phyloP scores from a whole-genome alignment of 306 rosid species.

The Hippophae gyantsensis region DNA sequence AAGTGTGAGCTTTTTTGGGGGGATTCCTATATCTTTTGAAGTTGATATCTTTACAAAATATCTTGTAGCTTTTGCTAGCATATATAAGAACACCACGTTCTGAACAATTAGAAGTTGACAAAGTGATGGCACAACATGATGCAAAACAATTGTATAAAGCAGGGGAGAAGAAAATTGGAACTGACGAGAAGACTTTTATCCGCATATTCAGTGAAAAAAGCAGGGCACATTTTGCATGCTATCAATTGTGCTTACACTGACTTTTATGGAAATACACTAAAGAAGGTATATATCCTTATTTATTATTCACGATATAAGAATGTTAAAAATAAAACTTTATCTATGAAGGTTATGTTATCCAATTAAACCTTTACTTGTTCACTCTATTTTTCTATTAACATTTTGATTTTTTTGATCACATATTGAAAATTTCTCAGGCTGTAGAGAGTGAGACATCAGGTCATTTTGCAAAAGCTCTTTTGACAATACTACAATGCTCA shows the following conservation, averaged over 20 bases:
- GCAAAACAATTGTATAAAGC: conserved; percentile 28
- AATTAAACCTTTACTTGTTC: neutral
- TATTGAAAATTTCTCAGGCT: conserved; percentile 29
- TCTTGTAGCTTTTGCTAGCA: conserved; percentile 54
- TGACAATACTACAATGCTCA: conserved; percentile 50
- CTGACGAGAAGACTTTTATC: conserved; percentile 38
- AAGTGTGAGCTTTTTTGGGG: too few relatives aligned
- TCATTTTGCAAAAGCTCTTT: conserved; percentile 44
- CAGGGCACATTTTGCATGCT: conserved; percentile 59
- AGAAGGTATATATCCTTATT: conserved; percentile 35
- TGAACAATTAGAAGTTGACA: conserved; percentile 63
- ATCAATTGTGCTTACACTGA: conserved; percentile 33
- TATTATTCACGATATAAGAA: too few relatives aligned
- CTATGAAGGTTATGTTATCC: too few relatives aligned
- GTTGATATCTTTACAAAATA: conserved; percentile 1
- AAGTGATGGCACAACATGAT: conserved; percentile 29
- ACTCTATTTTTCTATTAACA: neutral
- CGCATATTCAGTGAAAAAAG: conserved; percentile 52
- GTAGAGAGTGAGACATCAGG: conserved; percentile 67
- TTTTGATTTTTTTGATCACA: neutral
- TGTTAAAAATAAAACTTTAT: too few relatives aligned
- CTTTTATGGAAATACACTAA: conserved; percentile 41
- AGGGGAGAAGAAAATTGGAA: conserved; percentile 31
- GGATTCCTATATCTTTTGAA: neutral
- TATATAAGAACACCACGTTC: conserved; percentile 42